These are phyloP conservation scores for Dictyophora rubrovolvata DNA, from an alignment of 768 basidiomycete genomes.

Conservation along the genomic window DNA sequence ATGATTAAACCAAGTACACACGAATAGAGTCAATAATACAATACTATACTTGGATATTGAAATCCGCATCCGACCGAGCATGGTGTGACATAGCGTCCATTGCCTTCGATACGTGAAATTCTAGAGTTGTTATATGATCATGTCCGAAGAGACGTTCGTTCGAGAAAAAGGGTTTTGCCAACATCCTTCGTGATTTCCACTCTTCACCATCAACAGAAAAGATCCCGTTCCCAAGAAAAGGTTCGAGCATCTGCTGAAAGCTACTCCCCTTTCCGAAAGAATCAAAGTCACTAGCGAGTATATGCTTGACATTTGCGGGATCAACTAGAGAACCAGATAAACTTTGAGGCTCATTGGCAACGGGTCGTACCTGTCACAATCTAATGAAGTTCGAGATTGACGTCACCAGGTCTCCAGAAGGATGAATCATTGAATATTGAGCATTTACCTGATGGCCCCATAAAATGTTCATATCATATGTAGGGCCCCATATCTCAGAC, in stretches of 20 bases:
- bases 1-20: not conserved
- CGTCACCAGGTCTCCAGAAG: not conserved
- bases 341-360: too few relatives aligned
- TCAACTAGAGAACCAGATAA: conserved; percentile 9
- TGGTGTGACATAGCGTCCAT: conserved; percentile 8
- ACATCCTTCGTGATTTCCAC: conserved; percentile 15
- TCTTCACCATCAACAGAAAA: conserved; percentile 19
- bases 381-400: not conserved
- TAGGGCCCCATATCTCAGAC: conserved; percentile 16
- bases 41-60: conserved; percentile 12
- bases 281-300: conserved; percentile 12
- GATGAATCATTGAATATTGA: not conserved
- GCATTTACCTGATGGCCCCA: conserved; percentile 17
- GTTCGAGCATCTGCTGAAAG: conserved; percentile 15
- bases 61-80: not conserved
- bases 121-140: conserved; percentile 14
- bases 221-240: conserved; percentile 19
- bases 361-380: conserved; percentile 9
- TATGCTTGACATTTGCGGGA: conserved; percentile 14
- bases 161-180: conserved; percentile 19
- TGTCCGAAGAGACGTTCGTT: conserved; percentile 13
- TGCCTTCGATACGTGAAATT: conserved; percentile 13
- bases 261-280: conserved; percentile 18
- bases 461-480: conserved; percentile 19
- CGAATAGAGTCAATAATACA: too few relatives aligned